Evolutionary conservation across 768 basidiomycete species (phyloP).

Genomic region (Hericium alpestre): DNA sequence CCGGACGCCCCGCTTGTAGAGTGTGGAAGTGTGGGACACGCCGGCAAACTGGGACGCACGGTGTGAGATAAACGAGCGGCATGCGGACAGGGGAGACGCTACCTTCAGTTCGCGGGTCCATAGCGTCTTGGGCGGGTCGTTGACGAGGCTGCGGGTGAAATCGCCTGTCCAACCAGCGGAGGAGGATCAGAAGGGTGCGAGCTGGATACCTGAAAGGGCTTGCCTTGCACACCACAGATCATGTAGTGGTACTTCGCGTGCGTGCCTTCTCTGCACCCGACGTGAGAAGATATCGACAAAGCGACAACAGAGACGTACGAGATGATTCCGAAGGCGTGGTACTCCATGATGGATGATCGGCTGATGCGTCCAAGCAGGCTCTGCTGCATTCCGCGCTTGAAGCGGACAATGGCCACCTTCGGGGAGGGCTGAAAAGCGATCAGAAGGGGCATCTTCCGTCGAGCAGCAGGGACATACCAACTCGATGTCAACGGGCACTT

Average conservation of each 20-base stretch:
- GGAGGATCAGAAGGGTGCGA: no score
- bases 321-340: conserved; percentile 35
- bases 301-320: conserved; percentile 15
- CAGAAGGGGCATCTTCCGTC: conserved; percentile 2
- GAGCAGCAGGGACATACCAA: conserved; percentile 22
- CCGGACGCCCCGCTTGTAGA: conserved; percentile 35
- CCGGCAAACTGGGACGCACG: conserved; percentile 26
- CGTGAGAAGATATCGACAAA: background rate
- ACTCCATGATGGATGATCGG: conserved; percentile 31
- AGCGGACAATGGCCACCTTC: conserved; percentile 31
- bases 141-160: conserved; percentile 31
- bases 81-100: background rate
- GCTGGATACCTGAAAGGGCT: background rate
- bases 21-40: conserved; percentile 31
- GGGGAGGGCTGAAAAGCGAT: conserved; percentile 25
- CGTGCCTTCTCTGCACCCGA: conserved; percentile 25
- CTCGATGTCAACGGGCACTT: conserved; percentile 31
- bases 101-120: conserved; percentile 37
- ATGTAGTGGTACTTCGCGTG: conserved; percentile 33
- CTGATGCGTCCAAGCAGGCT: conserved; percentile 33
- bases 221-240: conserved; percentile 33
- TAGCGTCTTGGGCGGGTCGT: conserved; percentile 28
- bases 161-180: conserved; percentile 17
- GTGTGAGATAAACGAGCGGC: background rate
- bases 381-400: conserved; percentile 35